These are phyloP conservation scores for Ustilago esculenta DNA, from an alignment of 1,284 basidiomycete species.

Conservation along the genomic window DNA sequence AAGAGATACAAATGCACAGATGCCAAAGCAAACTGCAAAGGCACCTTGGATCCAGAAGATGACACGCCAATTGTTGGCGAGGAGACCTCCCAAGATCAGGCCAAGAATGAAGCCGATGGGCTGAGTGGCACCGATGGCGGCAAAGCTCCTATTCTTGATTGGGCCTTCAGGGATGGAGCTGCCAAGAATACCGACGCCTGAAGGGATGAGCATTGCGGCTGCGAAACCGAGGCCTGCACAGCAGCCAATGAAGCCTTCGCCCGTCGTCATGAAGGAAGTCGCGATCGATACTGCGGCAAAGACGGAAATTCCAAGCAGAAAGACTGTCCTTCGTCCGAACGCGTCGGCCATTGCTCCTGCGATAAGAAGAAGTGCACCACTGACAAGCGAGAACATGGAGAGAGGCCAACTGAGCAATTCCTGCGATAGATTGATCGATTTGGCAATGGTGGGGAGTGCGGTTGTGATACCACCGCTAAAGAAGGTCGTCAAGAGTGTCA, in stretches of 20 bases:
- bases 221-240: conserved; percentile 58
- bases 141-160: conserved; percentile 63
- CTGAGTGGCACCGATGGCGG: conserved; percentile 73
- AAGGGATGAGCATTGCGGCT: conserved; percentile 44
- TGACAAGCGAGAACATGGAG: conserved; percentile 72
- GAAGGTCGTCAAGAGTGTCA: conserved; percentile 64
- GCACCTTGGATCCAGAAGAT: conserved; percentile 74
- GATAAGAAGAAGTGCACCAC: conserved; percentile 73
- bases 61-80: conserved; percentile 74
- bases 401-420: conserved; percentile 75
- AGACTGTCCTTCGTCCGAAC: conserved; percentile 69
- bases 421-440: conserved; percentile 33
- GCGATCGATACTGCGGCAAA: conserved; percentile 62
- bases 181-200: conserved; percentile 63
- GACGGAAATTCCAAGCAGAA: conserved; percentile 67
- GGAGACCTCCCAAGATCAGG: conserved; percentile 75
- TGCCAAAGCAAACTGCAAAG: conserved; percentile 71
- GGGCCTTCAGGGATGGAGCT: conserved; percentile 63
- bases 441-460: conserved; percentile 74
- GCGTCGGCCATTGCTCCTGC: conserved; percentile 69
- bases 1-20: conserved; percentile 70
- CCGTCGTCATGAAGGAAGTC: conserved; percentile 61
- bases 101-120: conserved; percentile 76
- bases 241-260: conserved; percentile 61
- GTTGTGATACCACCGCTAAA: conserved; percentile 71